Evolutionary conservation across 495 filamentous ascomycete genomes (phyloP), one percentile per base, ranked within the genome.

Genomic region (Cercophora samala): DNA sequence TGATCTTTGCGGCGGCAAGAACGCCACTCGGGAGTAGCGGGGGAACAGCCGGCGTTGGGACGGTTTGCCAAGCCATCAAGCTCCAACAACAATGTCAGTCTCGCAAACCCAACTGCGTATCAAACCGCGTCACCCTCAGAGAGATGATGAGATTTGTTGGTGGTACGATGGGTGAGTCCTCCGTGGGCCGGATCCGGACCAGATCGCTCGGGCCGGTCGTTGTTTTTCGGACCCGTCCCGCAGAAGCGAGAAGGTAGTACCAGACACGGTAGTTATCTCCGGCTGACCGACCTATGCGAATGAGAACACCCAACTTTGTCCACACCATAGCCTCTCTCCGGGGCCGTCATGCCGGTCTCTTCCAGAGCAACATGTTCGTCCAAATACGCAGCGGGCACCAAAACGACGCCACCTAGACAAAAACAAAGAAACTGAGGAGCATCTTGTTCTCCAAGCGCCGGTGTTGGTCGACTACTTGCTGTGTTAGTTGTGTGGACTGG

Each of bases 201-300:
- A 56, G n/a, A 56, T 56, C 11, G n/a, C 53, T 56, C 53, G 53
- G 53, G 13, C 53, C 53, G 53, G 53, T 56, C 53, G 22, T 56
- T 9, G 22, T 56, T 23, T 56, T 19, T 56, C 53, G 19, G 19
- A 23, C 53, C 53, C 53, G 19, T 56, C 22, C 53, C 53, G 53
- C 37, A 17, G 5, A 46, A 17, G 37, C 9, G 37, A 46, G 13
- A 4, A 46, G 37, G 8, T 46, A 46, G 15, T 46, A 18, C 37
- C 37, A 17, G 37, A 17, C 37, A 46, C 6, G 13, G 37, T 9
- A 46, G 8, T 46, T 46, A 46, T 46, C 37, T 46, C 37, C 37
- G 37, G 15, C 37, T 29, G 26, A 29, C 26, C 8, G 26, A 29
- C 26, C 26, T 29, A 13, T 1, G 13, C 37, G 9, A 46, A 17